phyloP scores from a whole-genome alignment of 805 yeast genomes.

The Metschnikowia sp. region DNA sequence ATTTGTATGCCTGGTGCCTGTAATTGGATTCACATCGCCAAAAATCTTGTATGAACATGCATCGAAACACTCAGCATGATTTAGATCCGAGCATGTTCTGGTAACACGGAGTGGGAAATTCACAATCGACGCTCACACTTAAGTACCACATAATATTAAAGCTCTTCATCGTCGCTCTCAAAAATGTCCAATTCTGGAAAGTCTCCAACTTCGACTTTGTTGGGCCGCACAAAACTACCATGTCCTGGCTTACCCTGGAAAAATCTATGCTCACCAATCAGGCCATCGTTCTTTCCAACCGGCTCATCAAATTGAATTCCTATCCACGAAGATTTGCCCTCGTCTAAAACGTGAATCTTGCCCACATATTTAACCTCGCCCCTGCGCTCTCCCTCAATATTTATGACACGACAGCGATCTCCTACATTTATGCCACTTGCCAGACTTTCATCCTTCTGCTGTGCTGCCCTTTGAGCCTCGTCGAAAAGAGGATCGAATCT shows the following conservation, averaged over 20 bases:
- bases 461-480: conserved; percentile 29
- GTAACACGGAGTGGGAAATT: too few relatives aligned
- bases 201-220: conserved; percentile 65
- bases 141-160: neutral
- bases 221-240: conserved; percentile 79
- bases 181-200: conserved; percentile 49
- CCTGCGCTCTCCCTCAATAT: conserved; percentile 49
- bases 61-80: too few relatives aligned
- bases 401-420: conserved; percentile 50
- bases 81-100: too few relatives aligned
- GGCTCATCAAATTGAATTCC: conserved; percentile 88
- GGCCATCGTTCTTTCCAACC: conserved; percentile 81
- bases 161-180: conserved; percentile 37
- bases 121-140: too few relatives aligned
- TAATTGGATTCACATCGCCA: too few relatives aligned
- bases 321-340: conserved; percentile 57
- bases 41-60: too few relatives aligned
- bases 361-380: conserved; percentile 78
- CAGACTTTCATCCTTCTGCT: conserved; percentile 2
- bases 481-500: conserved; percentile 58
- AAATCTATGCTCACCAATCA: conserved; percentile 55
- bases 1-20: too few relatives aligned
- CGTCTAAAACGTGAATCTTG: conserved; percentile 54
- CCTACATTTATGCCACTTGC: conserved; percentile 41
- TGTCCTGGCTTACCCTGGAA: conserved; percentile 57